These are phyloP conservation scores for Dryas integrifolia DNA, from an alignment of 331 rosid species.

Conservation along the genomic window DNA sequence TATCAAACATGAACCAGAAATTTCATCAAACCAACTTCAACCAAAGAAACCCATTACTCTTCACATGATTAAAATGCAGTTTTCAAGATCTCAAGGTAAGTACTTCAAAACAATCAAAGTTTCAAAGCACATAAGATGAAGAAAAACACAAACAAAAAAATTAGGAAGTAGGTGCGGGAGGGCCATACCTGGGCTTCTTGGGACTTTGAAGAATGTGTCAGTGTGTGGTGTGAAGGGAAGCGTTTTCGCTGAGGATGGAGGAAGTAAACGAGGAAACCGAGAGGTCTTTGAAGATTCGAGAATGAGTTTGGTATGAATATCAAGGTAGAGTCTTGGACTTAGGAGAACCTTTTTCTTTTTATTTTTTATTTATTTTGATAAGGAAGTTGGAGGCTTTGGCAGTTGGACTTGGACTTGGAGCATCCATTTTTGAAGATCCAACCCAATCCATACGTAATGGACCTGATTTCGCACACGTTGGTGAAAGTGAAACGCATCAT, in stretches of 20 bases:
- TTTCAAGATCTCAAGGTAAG: neutral
- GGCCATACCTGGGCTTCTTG: slow-evolving; percentile 19
- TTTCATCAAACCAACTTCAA: slow-evolving; percentile 10
- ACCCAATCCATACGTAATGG: neutral
- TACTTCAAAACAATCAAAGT: neutral
- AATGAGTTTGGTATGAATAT: neutral
- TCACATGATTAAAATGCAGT: neutral
- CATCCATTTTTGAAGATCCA: neutral
- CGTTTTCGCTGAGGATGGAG: neutral
- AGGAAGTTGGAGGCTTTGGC: neutral
- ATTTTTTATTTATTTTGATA: no score
- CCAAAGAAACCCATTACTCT: slow-evolving; percentile 12
- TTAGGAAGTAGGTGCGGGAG: neutral
- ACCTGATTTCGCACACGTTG: neutral
- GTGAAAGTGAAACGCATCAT: neutral
- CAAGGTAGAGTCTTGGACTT: neutral
- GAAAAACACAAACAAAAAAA: neutral
- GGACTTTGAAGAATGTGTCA: neutral
- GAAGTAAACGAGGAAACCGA: neutral
- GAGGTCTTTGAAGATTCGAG: slow-evolving; percentile 1
- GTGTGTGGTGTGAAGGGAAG: neutral
- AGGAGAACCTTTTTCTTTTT: neutral
- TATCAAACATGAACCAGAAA: neutral
- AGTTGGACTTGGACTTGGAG: neutral
- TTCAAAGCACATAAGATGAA: neutral